Percentiles rank a stretch among this genome's conserved stretches.
Evolutionary conservation across 2,329 filamentous ascomycete genomes (phyloP).

Genomic region (Claviceps cyperi): DNA sequence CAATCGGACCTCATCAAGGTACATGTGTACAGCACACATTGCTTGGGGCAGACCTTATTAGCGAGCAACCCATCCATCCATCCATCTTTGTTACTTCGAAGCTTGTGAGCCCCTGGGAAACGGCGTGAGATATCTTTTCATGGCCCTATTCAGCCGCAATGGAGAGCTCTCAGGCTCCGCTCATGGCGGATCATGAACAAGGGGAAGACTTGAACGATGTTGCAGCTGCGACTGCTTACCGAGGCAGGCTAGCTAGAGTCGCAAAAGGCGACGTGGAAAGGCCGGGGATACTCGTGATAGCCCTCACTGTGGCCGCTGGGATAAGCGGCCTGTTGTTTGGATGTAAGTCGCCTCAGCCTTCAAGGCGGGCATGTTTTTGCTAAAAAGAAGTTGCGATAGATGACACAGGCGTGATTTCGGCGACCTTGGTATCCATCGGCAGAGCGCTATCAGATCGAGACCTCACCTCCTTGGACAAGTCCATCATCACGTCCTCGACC

Average conservation of each 20-base stretch:
- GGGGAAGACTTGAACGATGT: constrained; percentile 20
- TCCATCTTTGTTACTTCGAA: too few relatives aligned
- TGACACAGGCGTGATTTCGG: constrained; percentile 55
- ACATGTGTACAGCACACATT: too few relatives aligned
- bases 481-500: constrained; percentile 55
- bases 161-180: constrained; percentile 24
- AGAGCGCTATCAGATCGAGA: constrained; percentile 40
- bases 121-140: not conserved
- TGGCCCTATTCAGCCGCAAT: constrained; percentile 11
- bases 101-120: too few relatives aligned
- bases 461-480: constrained; percentile 51
- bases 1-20: too few relatives aligned
- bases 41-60: too few relatives aligned
- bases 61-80: too few relatives aligned
- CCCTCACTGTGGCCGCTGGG: constrained; percentile 49
- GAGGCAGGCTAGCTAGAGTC: constrained; percentile 8
- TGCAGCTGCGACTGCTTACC: constrained; percentile 11
- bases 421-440: constrained; percentile 50
- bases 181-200: constrained; percentile 19
- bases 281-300: constrained; percentile 42
- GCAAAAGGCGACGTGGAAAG: constrained; percentile 15
- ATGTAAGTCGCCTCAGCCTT: constrained; percentile 29
- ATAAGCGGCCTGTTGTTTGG: constrained; percentile 56
- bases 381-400: constrained; percentile 24
- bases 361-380: constrained; percentile 2